These are phyloP conservation scores for Nitzschia sp. DNA, from an alignment of 108 stramenopile species.

Conservation along the genomic window DNA sequence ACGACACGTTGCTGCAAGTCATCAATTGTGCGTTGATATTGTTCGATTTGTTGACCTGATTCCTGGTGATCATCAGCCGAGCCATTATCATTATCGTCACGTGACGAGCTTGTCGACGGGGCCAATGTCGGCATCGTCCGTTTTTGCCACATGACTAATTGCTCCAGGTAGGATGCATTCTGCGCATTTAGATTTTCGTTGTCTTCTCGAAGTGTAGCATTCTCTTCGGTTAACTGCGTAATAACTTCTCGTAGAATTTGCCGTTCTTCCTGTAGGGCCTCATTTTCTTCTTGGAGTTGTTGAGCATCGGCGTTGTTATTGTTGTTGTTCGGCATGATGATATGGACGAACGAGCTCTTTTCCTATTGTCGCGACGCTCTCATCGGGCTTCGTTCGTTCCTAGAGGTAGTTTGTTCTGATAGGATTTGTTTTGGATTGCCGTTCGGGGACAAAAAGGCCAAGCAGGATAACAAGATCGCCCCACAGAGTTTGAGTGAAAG, in stretches of 20 bases:
- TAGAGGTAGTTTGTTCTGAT: no score
- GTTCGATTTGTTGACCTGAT: not conserved
- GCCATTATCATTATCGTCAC: slow-evolving; percentile 3
- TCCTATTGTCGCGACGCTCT: no score
- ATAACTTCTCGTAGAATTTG: not conserved
- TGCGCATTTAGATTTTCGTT: not conserved
- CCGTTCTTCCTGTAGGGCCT: not conserved
- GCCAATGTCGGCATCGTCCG: no score
- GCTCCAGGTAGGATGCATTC: not conserved
- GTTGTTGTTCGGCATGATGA: not conserved
- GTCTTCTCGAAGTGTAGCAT: slow-evolving; percentile 4
- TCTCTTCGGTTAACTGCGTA: not conserved
- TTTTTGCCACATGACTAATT: not conserved
- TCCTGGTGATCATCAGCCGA: not conserved
- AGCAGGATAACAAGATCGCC: no score
- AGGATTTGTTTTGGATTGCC: no score
- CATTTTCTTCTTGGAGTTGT: slow-evolving; percentile 1
- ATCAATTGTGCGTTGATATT: not conserved
- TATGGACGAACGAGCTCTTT: not conserved
- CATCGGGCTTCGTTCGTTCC: no score
- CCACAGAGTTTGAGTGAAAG: no score
- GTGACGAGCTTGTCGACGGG: not conserved
- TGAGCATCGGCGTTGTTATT: not conserved
- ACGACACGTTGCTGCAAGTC: slow-evolving; percentile 2
- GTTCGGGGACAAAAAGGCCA: no score